These are phyloP conservation scores for Triticum dicoccoides DNA, from an alignment of 176 grass and related monocot species.

Conservation along the genomic window DNA sequence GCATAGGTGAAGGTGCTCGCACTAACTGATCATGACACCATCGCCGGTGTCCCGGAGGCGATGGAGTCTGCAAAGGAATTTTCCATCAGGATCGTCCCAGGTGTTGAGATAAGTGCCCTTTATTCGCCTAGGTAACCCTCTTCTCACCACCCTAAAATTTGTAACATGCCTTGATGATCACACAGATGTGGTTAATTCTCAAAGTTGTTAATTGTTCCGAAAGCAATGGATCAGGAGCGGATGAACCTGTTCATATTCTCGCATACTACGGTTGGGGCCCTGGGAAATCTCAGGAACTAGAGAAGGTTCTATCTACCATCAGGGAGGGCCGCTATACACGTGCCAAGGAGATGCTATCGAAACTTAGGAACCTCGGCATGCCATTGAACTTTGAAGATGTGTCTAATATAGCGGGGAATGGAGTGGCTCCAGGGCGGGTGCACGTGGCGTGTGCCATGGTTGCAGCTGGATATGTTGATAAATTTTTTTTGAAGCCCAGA, in stretches of 20 bases:
- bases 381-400: slow-evolving; percentile 61
- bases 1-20: no score
- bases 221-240: slow-evolving; percentile 41
- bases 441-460: slow-evolving; percentile 36
- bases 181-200: neutral
- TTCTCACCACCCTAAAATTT: neutral
- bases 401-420: slow-evolving; percentile 56
- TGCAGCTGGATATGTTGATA: no score
- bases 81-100: no score
- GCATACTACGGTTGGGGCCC: slow-evolving; percentile 68
- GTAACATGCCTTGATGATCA: neutral
- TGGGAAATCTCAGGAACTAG: slow-evolving; percentile 44
- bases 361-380: slow-evolving; percentile 57
- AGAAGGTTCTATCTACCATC: neutral
- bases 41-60: no score
- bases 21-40: no score
- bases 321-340: slow-evolving; percentile 15
- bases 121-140: no score
- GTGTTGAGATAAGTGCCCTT: no score
- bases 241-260: slow-evolving; percentile 73
- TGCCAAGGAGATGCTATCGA: slow-evolving; percentile 56
- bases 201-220: neutral
- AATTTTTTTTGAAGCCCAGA: no score
- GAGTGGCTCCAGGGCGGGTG: slow-evolving; percentile 64
- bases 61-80: no score